Base-by-base conservation (phyloP, 2,329 filamentous ascomycete species). In the Ophiostoma sp. region DNA sequence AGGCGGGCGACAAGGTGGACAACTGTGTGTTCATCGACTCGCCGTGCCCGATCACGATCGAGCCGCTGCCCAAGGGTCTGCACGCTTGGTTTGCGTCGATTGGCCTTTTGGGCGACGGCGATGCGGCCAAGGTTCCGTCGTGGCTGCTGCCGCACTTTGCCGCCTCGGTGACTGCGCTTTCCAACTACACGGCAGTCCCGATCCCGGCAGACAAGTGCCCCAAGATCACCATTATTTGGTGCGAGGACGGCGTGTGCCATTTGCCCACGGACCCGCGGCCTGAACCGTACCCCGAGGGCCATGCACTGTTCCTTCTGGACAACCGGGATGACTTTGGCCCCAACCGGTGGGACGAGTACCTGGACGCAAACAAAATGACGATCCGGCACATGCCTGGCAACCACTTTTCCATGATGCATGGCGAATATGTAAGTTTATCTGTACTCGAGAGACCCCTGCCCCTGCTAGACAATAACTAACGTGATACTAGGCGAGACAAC, bases 391-490 rank as follows among this genome's bases (percentile, higher is more conserved):
- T 91, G 87, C 86, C 86, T 20, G 90, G 89, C 2, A 90, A 92
- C 76, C 89, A 92, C 79, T 92, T 92, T 79, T 87, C 84, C 27
- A 92, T 92, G 89, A 91, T 92, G 88, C 87, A 89, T 77, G 87
- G 87, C 72, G 77, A 82, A 3, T 33, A n/a, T 6, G 67, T 54
- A 31, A 39, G 36, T 39, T 39, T 57, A n/a, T 48, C 44, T 48
- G 27, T 31, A 52, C 10, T 27, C 1, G 6, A 31, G 11, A 33
- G 17, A 31, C 10, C 68, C 27, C 33, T 31, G 2, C 5, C 44
- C 27, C 4, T 17, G 39, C n/a, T 48, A 13, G 39, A 8, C 35
- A 67, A 3, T 23, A 20, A 60, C 75, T 77, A 74, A 77, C 72
- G 7, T 23, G n/a, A 33, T 52, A 80, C 78, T 41, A 65, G 62